Conservation (phyloP, 345 rosid genomes). For the Brassica cretica region DNA sequence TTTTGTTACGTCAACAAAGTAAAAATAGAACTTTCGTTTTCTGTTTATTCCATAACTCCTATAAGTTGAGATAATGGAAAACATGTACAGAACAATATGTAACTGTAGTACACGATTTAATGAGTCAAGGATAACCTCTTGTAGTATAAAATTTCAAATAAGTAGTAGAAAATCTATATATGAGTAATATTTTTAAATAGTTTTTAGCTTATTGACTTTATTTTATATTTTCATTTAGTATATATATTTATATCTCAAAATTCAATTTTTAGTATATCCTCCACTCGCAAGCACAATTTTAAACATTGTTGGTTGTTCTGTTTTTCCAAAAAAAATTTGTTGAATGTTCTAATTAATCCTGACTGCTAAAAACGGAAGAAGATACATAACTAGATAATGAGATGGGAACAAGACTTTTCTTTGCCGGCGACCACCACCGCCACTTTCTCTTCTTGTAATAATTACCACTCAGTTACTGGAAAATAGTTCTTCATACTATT, state of each 20-base stretch:
- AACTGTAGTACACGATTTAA: too few relatives aligned
- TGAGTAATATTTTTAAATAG: too few relatives aligned
- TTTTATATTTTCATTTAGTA: not conserved
- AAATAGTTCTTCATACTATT: not conserved
- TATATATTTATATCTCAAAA: not conserved
- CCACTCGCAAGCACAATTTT: not conserved
- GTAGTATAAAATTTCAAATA: too few relatives aligned
- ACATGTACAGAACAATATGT: not conserved
- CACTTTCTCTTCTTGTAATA: not conserved
- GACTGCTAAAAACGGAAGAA: not conserved
- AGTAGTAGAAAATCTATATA: too few relatives aligned
- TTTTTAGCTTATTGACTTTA: not conserved
- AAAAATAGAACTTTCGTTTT: not conserved
- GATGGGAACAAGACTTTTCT: constrained; percentile 10
- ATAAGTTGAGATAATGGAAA: not conserved
- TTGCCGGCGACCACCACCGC: not conserved
- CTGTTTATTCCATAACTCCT: not conserved
- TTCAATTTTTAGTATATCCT: not conserved
- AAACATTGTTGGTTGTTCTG: not conserved
- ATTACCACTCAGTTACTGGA: not conserved
- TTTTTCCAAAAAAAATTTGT: too few relatives aligned
- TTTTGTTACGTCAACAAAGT: not conserved
- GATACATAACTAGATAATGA: not conserved
- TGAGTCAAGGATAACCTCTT: too few relatives aligned
- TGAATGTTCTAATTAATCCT: not conserved